phyloP scores from a whole-genome alignment of 164 flowering plant genomes.

The Cinnamomum chago region DNA sequence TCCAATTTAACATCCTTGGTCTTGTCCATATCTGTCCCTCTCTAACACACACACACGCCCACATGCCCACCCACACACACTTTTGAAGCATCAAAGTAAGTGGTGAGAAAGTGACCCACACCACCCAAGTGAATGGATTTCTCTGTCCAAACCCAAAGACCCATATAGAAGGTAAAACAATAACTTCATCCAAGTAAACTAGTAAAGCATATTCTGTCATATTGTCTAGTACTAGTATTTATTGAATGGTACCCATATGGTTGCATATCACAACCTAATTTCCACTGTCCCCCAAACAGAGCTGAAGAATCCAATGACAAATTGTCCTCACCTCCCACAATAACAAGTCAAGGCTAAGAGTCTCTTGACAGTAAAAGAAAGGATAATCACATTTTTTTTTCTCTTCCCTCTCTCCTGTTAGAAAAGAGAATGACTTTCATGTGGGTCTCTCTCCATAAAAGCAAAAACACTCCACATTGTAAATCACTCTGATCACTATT shows the following conservation, averaged over 20 bases:
- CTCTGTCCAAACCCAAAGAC: background rate
- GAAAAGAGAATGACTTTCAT: background rate
- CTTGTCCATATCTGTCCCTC: too few species aligned
- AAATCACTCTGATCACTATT: background rate
- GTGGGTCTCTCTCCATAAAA: background rate
- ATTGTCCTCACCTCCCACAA: too few species aligned
- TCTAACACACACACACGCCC: too few species aligned
- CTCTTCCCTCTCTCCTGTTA: background rate
- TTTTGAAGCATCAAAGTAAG: background rate
- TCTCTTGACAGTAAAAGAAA: too few species aligned
- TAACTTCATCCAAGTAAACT: background rate
- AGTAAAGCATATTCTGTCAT: background rate
- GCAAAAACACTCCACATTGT: background rate
- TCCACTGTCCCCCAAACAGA: constrained; percentile 9
- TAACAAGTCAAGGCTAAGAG: too few species aligned
- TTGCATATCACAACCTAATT: constrained; percentile 7
- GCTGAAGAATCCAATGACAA: constrained; percentile 49
- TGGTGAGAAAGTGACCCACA: background rate
- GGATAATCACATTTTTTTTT: background rate
- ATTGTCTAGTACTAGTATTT: background rate
- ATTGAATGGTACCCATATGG: background rate
- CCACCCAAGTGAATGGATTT: constrained; percentile 3
- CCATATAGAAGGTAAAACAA: background rate
- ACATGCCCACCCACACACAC: background rate
- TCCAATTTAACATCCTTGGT: too few species aligned